A percentile compares a stretch with the other conserved stretches of the same genome.
These are phyloP conservation scores for Pugionium dolabratum DNA, from an alignment of 345 rosid species.

Conservation along the genomic window DNA sequence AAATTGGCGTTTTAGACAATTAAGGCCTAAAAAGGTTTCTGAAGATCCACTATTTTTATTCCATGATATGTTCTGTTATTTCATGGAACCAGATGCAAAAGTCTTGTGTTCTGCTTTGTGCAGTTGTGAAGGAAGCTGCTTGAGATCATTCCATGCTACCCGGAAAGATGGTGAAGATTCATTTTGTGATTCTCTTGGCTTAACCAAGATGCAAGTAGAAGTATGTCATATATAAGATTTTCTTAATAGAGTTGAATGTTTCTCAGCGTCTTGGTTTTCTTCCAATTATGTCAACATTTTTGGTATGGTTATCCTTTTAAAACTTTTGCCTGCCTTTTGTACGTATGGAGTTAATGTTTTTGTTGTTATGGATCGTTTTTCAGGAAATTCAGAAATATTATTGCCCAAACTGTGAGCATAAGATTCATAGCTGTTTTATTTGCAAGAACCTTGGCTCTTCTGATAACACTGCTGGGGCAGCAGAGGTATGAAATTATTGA, in stretches of 20 bases:
- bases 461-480: slow-evolving; percentile 59
- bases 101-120: slow-evolving; percentile 34
- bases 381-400: slow-evolving; percentile 63
- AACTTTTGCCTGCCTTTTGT: slow-evolving; percentile 1
- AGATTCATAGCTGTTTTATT: slow-evolving; percentile 78
- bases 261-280: slow-evolving; percentile 5
- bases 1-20: neutral
- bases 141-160: slow-evolving; percentile 91
- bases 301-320: neutral
- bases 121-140: slow-evolving; percentile 90
- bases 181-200: slow-evolving; percentile 61
- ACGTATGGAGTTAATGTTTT: slow-evolving; percentile 23
- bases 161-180: slow-evolving; percentile 62
- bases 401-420: slow-evolving; percentile 74
- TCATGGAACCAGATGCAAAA: slow-evolving; percentile 27
- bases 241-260: slow-evolving; percentile 11
- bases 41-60: slow-evolving; percentile 8
- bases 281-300: neutral
- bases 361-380: slow-evolving; percentile 28
- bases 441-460: slow-evolving; percentile 87
- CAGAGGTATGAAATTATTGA: slow-evolving; percentile 59
- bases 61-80: slow-evolving; percentile 9
- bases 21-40: neutral
- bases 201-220: slow-evolving; percentile 57
- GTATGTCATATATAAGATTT: slow-evolving; percentile 48